Base-by-base conservation (phyloP, 441 rosid species). In the Gossypium davidsonii region DNA sequence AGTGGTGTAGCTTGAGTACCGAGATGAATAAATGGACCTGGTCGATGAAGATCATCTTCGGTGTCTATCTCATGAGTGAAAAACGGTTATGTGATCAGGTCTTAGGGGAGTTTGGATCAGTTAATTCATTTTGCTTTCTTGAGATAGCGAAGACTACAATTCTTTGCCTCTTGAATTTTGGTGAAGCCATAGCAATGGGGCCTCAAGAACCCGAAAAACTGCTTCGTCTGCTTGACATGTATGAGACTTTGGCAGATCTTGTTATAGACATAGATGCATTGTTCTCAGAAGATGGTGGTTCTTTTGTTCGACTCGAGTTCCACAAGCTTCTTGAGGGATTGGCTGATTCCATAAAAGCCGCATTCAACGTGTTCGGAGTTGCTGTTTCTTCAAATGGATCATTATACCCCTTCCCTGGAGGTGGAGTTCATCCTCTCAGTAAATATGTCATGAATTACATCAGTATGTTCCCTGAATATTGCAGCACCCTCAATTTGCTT, bases 391-490 rank as follows among this genome's bases (percentile, higher is more conserved):
- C 85, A 0, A 18, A 88, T 72, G 73, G 76, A 67, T 85, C 91
- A 0, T 2, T 75, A 42, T 80, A 74, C 2, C 80, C 97, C 52
- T 81, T 87, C 26, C 83, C 88, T 2, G 81, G 87, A 2, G 98
- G 93, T 0, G 87, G 85, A 5, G 77, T 90, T 31, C 98, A 90
- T 77, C 98, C 76, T 14, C 74, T 91, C 71, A 85, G 87, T 2
- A 84, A 79, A 75, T 93, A 90, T 37, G 96, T 91, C 72, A 91
- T 93, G 97, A 93, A 93, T 71, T 89, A 88, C 79, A 37, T 91
- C 77, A 86, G 74, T 78, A 76, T 84, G 21, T 87, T 91, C 34
- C 81, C 89, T 0, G 87, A 75, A 62, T 89, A 91, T 72, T 21
- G 76, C 0, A 80, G 79, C 15, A 70, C 88, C 25, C 84, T 93